These are phyloP conservation scores for Penicillium coprophilum DNA, from an alignment of 495 filamentous ascomycete genomes.

Conservation along the genomic window DNA sequence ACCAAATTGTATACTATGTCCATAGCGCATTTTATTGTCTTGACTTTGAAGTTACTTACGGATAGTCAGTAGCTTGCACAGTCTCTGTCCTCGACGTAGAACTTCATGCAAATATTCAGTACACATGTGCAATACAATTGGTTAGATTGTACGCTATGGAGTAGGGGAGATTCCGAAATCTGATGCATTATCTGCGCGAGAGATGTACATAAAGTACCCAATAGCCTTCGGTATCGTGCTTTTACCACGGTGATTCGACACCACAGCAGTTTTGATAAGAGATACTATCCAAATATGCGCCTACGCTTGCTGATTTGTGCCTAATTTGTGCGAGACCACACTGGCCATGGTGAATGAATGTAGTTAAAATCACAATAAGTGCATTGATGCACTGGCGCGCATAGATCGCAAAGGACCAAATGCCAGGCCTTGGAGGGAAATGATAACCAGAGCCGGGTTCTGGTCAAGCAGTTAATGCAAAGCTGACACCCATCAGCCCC, in stretches of 20 bases:
- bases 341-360: neutral
- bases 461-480: conserved; percentile 69
- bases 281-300: neutral
- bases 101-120: too few species aligned
- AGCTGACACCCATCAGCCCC: conserved; percentile 82
- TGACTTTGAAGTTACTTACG: too few species aligned
- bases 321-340: neutral
- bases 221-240: neutral
- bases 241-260: neutral
- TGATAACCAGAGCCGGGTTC: neutral
- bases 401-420: conserved; percentile 5
- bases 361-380: neutral
- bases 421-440: neutral
- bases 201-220: neutral
- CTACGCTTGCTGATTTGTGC: neutral
- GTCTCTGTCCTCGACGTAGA: too few species aligned
- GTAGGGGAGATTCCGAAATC: neutral
- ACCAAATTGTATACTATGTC: neutral
- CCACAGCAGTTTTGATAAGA: neutral
- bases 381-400: conserved; percentile 10
- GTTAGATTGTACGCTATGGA: too few species aligned
- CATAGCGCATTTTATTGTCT: too few species aligned
- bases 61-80: too few species aligned
- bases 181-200: neutral
- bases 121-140: too few species aligned